Evolutionary conservation across 2,329 filamentous ascomycete species (phyloP).

Genomic region (Aspergillus hiratsukae): DNA sequence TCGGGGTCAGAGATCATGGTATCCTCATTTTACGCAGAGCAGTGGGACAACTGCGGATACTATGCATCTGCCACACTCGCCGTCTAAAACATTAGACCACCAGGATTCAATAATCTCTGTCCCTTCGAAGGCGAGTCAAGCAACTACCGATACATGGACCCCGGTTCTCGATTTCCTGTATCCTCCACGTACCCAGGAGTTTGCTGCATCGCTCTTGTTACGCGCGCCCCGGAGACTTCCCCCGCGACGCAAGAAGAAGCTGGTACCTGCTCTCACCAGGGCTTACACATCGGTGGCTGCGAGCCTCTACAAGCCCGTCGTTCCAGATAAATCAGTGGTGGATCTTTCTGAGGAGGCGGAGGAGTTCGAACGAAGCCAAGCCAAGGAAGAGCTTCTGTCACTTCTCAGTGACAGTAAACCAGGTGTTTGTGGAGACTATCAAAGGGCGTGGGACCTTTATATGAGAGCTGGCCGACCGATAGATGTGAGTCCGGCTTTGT

Average conservation of each 20-base stretch:
- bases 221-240: slow-evolving; percentile 20
- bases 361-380: slow-evolving; percentile 9
- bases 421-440: slow-evolving; percentile 18
- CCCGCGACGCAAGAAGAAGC: slow-evolving; percentile 25
- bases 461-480: slow-evolving; percentile 24
- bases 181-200: slow-evolving; percentile 27
- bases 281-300: slow-evolving; percentile 23
- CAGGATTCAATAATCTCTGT: slow-evolving; percentile 12
- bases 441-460: slow-evolving; percentile 43
- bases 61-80: slow-evolving; percentile 31
- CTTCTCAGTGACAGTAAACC: slow-evolving; percentile 13
- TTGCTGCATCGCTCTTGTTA: slow-evolving; percentile 18
- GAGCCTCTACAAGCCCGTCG: slow-evolving; percentile 5
- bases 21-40: slow-evolving; percentile 34
- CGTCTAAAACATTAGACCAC: slow-evolving; percentile 21
- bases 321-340: slow-evolving; percentile 4
- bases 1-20: slow-evolving; percentile 33
- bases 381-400: slow-evolving; percentile 14
- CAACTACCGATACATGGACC: slow-evolving; percentile 15
- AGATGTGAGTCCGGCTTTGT: slow-evolving; percentile 24
- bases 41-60: slow-evolving; percentile 25
- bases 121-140: slow-evolving; percentile 7
- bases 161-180: slow-evolving; percentile 40
- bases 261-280: slow-evolving; percentile 18
- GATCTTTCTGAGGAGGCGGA: slow-evolving; percentile 2